Conservation (phyloP, 1,284 basidiomycete genomes). For the Phenoliferia sp. region DNA sequence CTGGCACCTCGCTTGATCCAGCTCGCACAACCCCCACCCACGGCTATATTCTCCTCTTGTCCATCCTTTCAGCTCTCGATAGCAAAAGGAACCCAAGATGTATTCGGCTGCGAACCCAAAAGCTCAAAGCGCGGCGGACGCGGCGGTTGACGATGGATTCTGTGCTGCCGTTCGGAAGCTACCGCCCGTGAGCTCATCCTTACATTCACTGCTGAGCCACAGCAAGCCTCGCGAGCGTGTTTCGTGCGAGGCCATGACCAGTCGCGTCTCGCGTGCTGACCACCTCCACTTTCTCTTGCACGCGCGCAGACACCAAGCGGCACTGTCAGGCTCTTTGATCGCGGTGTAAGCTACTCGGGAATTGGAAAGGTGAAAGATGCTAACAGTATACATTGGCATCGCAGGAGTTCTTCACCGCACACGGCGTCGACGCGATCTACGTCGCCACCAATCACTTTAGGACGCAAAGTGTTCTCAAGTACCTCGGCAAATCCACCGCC, state of each 20-base stretch:
- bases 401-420: constrained; percentile 78
- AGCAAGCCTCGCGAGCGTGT: too few species aligned
- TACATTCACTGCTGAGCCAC: background rate
- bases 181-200: constrained; percentile 3
- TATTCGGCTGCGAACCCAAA: background rate
- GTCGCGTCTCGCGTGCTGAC: background rate
- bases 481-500: constrained; percentile 54
- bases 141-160: constrained; percentile 12
- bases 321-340: constrained; percentile 77
- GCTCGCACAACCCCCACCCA: too few species aligned
- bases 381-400: background rate
- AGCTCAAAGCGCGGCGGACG: background rate
- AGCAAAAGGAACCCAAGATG: background rate
- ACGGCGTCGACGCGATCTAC: constrained; percentile 82
- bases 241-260: too few species aligned
- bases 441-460: constrained; percentile 68
- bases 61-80: too few species aligned
- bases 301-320: constrained; percentile 44
- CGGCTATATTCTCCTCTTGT: too few species aligned
- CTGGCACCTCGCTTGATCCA: too few species aligned
- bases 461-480: constrained; percentile 79
- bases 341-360: constrained; percentile 38
- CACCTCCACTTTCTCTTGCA: background rate
- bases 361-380: too few species aligned
- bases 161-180: constrained; percentile 20